Evolutionary conservation across 805 yeast genomes (phyloP).

Genomic region (Cyberlindnera veronae): DNA sequence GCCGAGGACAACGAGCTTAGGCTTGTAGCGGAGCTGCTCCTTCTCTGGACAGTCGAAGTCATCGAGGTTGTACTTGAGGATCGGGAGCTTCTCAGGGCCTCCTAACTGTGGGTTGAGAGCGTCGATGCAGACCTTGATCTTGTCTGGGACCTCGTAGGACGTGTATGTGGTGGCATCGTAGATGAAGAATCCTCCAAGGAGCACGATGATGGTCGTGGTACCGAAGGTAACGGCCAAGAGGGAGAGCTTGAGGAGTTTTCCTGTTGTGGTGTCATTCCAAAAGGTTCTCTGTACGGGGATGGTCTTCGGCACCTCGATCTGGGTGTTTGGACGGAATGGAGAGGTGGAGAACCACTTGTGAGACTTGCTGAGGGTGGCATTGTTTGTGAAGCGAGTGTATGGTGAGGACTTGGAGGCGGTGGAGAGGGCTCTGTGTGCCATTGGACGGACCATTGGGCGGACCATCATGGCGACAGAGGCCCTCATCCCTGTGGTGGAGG

Average conservation of each 20-base stretch:
- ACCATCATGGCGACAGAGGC: no score
- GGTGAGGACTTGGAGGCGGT: conserved; percentile 2
- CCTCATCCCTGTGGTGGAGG: background rate
- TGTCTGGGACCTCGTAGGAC: conserved; percentile 37
- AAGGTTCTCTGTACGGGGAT: conserved; percentile 23
- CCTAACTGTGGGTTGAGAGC: conserved; percentile 57
- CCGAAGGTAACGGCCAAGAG: conserved; percentile 40
- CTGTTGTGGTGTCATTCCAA: conserved; percentile 29
- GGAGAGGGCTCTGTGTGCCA: background rate
- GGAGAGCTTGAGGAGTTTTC: conserved; percentile 32
- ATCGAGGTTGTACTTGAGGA: conserved; percentile 53
- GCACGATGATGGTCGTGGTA: conserved; percentile 38
- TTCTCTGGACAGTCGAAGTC: conserved; percentile 50
- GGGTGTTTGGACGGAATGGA: conserved; percentile 1
- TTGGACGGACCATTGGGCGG: no score
- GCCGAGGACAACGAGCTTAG: conserved; percentile 58
- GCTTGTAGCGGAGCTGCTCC: conserved; percentile 44
- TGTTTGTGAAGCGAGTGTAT: conserved; percentile 7
- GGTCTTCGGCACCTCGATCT: conserved; percentile 20
- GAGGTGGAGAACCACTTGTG: conserved; percentile 8
- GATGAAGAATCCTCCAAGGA: conserved; percentile 50
- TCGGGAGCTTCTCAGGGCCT: conserved; percentile 71
- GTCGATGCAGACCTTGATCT: conserved; percentile 45
- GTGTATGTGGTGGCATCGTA: conserved; percentile 67
- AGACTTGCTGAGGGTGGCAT: background rate